Percentiles rank a stretch among this genome's conserved stretches.
These are phyloP conservation scores for Aquilaria malaccensis DNA, from an alignment of 345 rosid genomes.

Conservation along the genomic window DNA sequence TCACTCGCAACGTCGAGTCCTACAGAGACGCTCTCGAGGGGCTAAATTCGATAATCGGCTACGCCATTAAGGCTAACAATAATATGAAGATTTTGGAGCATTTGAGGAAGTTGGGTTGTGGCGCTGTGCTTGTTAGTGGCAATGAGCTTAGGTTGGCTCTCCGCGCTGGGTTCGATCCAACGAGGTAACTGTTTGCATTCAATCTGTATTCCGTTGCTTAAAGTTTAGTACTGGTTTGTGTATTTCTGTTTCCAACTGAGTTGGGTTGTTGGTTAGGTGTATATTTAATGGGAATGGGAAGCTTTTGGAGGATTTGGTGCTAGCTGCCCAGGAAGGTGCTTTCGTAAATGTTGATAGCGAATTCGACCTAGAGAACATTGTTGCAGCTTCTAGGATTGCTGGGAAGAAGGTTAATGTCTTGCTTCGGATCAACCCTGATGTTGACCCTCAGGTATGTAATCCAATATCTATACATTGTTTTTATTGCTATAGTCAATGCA, in stretches of 20 bases:
- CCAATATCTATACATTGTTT: not conserved
- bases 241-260: not conserved
- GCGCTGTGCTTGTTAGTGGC: constrained; percentile 93
- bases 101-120: constrained; percentile 82
- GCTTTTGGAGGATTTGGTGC: constrained; percentile 80
- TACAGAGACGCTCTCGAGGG: constrained; percentile 77
- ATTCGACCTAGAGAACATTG: constrained; percentile 86
- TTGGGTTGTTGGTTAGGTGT: constrained; percentile 42
- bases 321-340: constrained; percentile 91
- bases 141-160: constrained; percentile 94
- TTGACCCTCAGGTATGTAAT: constrained; percentile 85
- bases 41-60: constrained; percentile 63
- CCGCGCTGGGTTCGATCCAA: constrained; percentile 81
- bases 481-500: no score
- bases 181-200: constrained; percentile 36
- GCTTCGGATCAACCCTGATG: constrained; percentile 97
- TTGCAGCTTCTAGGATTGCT: constrained; percentile 74
- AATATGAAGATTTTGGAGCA: constrained; percentile 93
- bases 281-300: constrained; percentile 96
- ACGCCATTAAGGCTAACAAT: constrained; percentile 90
- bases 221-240: not conserved
- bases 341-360: constrained; percentile 96
- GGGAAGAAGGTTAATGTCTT: constrained; percentile 87
- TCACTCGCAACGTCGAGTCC: constrained; percentile 75
- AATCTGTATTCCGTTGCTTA: not conserved